Evolutionary conservation across 2,329 filamentous ascomycete species (phyloP), one percentile per base, ranked within the genome.

Genomic region (Chaetomium sp.): DNA sequence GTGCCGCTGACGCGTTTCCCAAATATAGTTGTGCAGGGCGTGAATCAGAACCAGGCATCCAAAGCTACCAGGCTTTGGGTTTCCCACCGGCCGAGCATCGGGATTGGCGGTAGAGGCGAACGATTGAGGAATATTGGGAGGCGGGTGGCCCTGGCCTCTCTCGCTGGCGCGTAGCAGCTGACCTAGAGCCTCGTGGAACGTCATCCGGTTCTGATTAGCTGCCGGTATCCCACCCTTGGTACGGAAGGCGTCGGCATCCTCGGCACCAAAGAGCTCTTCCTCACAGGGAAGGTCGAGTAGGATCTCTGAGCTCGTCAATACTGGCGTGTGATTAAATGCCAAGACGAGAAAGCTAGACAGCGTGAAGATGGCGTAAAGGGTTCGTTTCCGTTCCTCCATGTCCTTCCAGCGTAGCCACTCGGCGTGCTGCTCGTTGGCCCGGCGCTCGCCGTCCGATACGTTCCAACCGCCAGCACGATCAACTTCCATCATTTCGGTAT

Each of bases 21-120:
- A 97, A 45, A 97, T 96, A 70, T 96, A 96, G 64, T 96, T 96
- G 73, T 97, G 94, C 32, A 97, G 77, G 3, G 94, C 91, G 67
- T 96, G 92, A 68, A 97, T 96, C 60, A 99, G 74, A 5, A 96
- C 81, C 35, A 96, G 77, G 68, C 91, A 96, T 7, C 92, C 94
- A 69, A 96, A 95, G 0, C 91, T 91, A 72, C 92, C 96, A 0
- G 91, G 90, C 62, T 82, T 84, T 48, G 94, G 76, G 37, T 89
- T 84, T 52, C 77, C 84, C 61, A 80, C 76, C 1, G 79, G 72
- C 1, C 79, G 66, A 7, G 85, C 80, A 44, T 76, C 74, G 7
- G 74, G 58, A 37, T 74, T 71, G 35, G 72, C 65, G 38, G 68
- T 69, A n/a, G 75, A 72, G 35, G 77, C 76, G 56, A 82, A 80